Conservation (phyloP, 306 rosid genomes). For the Glycyrrhiza uralensis region DNA sequence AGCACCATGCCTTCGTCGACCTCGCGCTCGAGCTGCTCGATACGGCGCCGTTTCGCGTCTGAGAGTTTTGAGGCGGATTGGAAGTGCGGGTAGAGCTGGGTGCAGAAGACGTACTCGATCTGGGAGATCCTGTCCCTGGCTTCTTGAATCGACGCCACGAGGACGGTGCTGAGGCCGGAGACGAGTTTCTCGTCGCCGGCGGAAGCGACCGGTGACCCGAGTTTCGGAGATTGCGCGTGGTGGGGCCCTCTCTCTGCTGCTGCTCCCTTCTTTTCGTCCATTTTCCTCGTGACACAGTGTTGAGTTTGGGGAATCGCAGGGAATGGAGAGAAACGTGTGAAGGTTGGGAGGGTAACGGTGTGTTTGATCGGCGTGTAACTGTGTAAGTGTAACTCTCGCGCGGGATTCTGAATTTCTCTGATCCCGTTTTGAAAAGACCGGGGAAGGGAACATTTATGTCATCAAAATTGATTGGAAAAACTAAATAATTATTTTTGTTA, state of each 20-base stretch:
- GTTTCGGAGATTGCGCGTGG: conserved; percentile 31
- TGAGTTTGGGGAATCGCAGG: not conserved
- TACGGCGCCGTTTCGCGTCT: conserved; percentile 36
- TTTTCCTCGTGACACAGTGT: not conserved
- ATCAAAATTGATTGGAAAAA: too few species aligned
- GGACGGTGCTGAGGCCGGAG: conserved; percentile 65
- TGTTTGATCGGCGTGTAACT: not conserved
- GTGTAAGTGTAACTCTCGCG: conserved; percentile 8
- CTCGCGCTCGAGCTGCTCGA: conserved; percentile 43
- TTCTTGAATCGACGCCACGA: conserved; percentile 88
- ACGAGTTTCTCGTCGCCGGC: conserved; percentile 39
- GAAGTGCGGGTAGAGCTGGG: conserved; percentile 58
- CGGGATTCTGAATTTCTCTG: not conserved
- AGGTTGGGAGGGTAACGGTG: not conserved
- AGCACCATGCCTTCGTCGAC: conserved; percentile 44
- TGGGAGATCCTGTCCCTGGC: conserved; percentile 72
- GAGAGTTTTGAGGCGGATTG: conserved; percentile 39
- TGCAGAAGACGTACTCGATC: conserved; percentile 78
- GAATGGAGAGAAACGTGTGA: not conserved
- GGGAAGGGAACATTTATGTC: too few species aligned
- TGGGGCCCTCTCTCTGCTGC: not conserved
- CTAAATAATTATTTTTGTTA: too few species aligned
- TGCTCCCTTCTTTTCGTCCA: conserved; percentile 7
- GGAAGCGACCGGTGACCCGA: conserved; percentile 16
- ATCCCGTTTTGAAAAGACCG: not conserved